Evolutionary conservation across 805 yeast species (phyloP).

Genomic region (Komagataella ulmi): DNA sequence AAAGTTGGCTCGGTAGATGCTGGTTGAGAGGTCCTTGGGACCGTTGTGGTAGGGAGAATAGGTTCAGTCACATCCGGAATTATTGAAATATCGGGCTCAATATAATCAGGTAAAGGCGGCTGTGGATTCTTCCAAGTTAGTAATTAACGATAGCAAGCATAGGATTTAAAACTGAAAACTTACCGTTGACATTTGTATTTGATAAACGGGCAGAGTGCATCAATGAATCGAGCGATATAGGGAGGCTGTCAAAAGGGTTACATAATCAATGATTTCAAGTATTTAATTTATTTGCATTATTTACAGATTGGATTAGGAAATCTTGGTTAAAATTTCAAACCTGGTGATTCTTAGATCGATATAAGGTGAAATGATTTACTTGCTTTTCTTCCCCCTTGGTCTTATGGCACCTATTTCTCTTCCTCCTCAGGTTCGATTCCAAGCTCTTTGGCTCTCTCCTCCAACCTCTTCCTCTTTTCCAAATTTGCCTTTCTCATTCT

Average conservation of each 20-base stretch:
- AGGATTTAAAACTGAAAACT: background rate
- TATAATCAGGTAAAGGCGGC: background rate
- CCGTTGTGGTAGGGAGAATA: constrained; percentile 1
- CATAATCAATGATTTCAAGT: background rate
- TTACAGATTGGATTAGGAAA: background rate
- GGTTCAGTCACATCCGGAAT: background rate
- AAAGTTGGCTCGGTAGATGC: background rate
- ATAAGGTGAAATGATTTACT: background rate
- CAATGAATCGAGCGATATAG: background rate
- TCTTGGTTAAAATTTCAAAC: background rate
- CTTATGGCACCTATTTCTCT: constrained; percentile 8
- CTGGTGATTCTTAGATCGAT: background rate
- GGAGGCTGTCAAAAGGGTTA: background rate
- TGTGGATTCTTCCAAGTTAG: background rate
- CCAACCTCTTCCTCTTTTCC: constrained; percentile 62
- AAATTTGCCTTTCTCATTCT: constrained; percentile 66
- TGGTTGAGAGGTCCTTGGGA: constrained; percentile 2
- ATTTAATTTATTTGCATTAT: background rate
- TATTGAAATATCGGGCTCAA: background rate
- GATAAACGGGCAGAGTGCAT: background rate
- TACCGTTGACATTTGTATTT: background rate
- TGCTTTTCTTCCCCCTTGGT: background rate
- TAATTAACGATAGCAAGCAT: too few relatives aligned
- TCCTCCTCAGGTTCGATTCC: constrained; percentile 48
- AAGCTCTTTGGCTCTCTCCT: constrained; percentile 52